Conservation (phyloP, 768 basidiomycete species). For the Naganishia antarctica region DNA sequence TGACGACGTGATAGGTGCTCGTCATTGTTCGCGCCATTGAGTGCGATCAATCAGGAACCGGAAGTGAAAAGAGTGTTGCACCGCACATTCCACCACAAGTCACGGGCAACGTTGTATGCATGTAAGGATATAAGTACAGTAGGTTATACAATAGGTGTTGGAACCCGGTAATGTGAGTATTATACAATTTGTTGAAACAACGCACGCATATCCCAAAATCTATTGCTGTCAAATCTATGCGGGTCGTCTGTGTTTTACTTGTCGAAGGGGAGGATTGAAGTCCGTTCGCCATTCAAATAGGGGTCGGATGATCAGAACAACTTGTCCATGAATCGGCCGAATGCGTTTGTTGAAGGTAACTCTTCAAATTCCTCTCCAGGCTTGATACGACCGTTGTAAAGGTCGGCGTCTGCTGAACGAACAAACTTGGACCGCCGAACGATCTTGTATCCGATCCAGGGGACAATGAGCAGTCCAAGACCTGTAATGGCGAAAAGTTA, state of each 20-base stretch:
- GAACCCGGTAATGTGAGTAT: neutral
- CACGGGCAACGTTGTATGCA: neutral
- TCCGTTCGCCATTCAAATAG: too few relatives aligned
- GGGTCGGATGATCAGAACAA: constrained; percentile 17
- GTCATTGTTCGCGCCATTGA: too few relatives aligned
- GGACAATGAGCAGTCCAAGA: constrained; percentile 35
- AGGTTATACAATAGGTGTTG: neutral
- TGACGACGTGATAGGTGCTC: too few relatives aligned
- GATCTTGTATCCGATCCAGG: constrained; percentile 37
- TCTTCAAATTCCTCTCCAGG: constrained; percentile 32
- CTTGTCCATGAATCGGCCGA: constrained; percentile 29
- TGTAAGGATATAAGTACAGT: neutral
- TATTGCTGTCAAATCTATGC: neutral
- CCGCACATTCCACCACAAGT: too few relatives aligned
- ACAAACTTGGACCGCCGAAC: constrained; percentile 32
- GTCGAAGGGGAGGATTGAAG: too few relatives aligned
- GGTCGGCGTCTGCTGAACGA: constrained; percentile 34
- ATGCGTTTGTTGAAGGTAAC: constrained; percentile 16
- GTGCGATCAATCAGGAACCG: too few relatives aligned
- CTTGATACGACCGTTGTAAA: constrained; percentile 34
- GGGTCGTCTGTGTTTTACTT: neutral
- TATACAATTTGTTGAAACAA: neutral
- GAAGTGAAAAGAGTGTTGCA: too few relatives aligned
- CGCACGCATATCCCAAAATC: too few relatives aligned
- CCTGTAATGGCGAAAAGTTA: constrained; percentile 8